Percentiles rank a stretch among this genome's conserved stretches.
phyloP scores from a whole-genome alignment of 768 basidiomycete species.

The Russula foetens region DNA sequence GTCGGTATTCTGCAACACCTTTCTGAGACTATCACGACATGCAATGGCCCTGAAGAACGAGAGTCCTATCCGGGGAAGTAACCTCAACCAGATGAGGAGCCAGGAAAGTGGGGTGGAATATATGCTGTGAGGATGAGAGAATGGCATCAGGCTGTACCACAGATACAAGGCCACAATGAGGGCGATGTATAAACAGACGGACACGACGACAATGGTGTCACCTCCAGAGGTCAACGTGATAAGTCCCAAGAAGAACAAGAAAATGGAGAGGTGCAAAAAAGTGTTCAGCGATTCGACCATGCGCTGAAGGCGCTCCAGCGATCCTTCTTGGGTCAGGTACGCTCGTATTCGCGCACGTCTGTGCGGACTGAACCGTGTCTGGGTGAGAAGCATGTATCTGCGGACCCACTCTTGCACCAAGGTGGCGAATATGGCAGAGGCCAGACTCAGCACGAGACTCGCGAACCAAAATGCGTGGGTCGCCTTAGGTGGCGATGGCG shows the following conservation, averaged over 20 bases:
- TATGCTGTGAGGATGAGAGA: not conserved
- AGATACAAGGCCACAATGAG: not conserved
- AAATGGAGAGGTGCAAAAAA: not conserved
- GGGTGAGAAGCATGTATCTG: not conserved
- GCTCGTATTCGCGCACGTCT: not conserved
- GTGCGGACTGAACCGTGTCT: not conserved
- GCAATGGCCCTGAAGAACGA: not conserved
- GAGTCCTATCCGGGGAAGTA: not conserved
- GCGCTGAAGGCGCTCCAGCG: not conserved
- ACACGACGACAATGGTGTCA: not conserved
- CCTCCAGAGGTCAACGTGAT: not conserved
- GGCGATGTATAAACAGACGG: not conserved
- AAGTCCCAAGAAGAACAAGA: not conserved
- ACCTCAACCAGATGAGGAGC: not conserved
- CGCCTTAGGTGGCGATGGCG: not conserved
- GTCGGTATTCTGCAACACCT: not conserved
- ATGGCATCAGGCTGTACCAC: not conserved
- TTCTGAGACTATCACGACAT: not conserved
- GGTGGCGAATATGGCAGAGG: not conserved
- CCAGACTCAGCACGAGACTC: not conserved
- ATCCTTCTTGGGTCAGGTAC: not conserved
- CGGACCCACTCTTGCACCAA: slow-evolving; percentile 3
- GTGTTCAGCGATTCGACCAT: not conserved
- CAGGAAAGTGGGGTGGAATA: slow-evolving; percentile 4
- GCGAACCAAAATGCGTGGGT: not conserved